Evolutionary conservation across 2,329 filamentous ascomycete genomes (phyloP).

Genomic region (Clathrospora elynae): DNA sequence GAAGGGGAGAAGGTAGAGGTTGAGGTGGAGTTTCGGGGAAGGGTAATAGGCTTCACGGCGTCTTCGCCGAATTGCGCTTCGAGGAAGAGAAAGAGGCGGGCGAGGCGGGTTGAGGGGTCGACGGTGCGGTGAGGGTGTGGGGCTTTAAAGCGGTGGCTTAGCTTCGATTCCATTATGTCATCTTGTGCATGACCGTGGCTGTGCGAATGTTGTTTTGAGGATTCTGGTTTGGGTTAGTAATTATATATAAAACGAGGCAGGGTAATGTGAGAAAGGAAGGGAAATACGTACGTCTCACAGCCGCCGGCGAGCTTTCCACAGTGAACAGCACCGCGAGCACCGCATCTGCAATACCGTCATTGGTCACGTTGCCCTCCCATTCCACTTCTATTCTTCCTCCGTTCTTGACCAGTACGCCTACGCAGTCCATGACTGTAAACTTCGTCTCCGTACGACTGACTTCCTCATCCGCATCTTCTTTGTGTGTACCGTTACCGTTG

Average conservation of each 20-base stretch:
- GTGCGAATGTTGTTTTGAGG: constrained; percentile 44
- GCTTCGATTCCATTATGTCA: constrained; percentile 12
- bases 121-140: constrained; percentile 75
- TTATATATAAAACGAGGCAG: constrained; percentile 3
- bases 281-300: constrained; percentile 79
- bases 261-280: too few species aligned
- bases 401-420: constrained; percentile 76
- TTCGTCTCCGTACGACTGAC: constrained; percentile 59
- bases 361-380: constrained; percentile 98
- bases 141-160: constrained; percentile 42
- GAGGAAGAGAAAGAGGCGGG: constrained; percentile 90
- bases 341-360: constrained; percentile 96
- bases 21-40: constrained; percentile 60
- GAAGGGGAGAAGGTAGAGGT: constrained; percentile 6
- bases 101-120: constrained; percentile 75
- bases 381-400: constrained; percentile 86
- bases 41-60: constrained; percentile 76
- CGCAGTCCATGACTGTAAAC: constrained; percentile 84
- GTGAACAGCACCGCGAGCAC: constrained; percentile 91
- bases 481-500: constrained; percentile 43
- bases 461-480: constrained; percentile 69
- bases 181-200: constrained; percentile 17
- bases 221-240: constrained; percentile 37
- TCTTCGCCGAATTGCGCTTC: constrained; percentile 93
- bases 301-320: constrained; percentile 91